Base-by-base conservation (phyloP, 805 yeast genomes). In the Maudiozyma pseudohumilis region DNA sequence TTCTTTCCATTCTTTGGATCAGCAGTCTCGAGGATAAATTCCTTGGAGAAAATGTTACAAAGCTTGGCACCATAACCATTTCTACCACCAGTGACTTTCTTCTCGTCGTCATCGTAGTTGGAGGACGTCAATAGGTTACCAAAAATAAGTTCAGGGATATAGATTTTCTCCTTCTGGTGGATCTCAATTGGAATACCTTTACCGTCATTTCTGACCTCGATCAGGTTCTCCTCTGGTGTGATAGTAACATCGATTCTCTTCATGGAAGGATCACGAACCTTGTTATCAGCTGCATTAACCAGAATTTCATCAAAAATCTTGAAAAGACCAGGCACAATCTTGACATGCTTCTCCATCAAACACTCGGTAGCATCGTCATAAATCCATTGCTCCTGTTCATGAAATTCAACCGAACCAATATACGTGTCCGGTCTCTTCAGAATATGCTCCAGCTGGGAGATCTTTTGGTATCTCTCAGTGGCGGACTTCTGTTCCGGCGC, bases 261-360 rank as follows among this genome's bases (percentile, higher is more conserved):
- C 99, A 92, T 92, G 8, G 72, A 48, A 1, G 95, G 86, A 56
- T 92, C 99, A 49, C 97, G 75, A 43, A 89, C 89, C 65, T 92
- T 92, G 67, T 92, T 92, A 63, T 92, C 99, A 11, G 99, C 99
- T 5, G 99, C 97, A 60, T 92, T 92, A 38, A 92, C 99, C 44
- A 92, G 66, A 41, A 92, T 88, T 64, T 92, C 99, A 60, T 92
- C 99, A 57, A 92, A 92, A 39, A 92, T 89, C 63, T 92, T 92
- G 64, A 86, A 89, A 43, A 92, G 64, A 34, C 97, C 99, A 2
- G 99, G 99, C 9, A 92, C 97, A 46, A 88, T 82, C 32, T 69
- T 74, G 20, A 92, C 95, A 1, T 54, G 56, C 43, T 65, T 72
- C 44, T 69, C 73, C 12, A 56, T 70, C 83, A 82, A 76, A 10